Base-by-base conservation (phyloP, 495 filamentous ascomycete species). In the Copromyces sp. region DNA sequence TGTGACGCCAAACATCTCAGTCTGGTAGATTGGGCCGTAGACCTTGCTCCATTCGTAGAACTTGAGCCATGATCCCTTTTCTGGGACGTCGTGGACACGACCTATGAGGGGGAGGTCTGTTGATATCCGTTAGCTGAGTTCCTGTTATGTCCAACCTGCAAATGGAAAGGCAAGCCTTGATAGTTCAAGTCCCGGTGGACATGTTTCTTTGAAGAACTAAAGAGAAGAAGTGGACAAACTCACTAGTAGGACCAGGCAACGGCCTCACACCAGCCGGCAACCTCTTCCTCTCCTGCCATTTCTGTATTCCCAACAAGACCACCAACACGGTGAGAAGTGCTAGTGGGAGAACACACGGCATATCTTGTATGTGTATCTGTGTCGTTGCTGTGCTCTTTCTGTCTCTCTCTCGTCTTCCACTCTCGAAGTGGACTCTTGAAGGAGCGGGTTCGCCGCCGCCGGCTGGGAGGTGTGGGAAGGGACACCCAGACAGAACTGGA, bases 1-100 rank as follows among this genome's bases (percentile, higher is more conserved):
- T 20, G 83, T 83, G 59, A 81, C 82, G 14, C 87, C 87, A 40
- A 87, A 88, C 14, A 89, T 83, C 68, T 88, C 81, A 20, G 87
- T 82, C 73, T 88, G 83, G 76, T 89, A 91, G 47, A 92, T 87
- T 4, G 88, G 87, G 0, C 90, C 90, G 75, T 89, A 91, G 72
- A 85, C 78, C 65, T 87, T 83, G 53, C 83, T 84, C 90, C 90
- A 92, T 74, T 88, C 86, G 47, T 87, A 82, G 71, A 91, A 89
- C 76, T 90, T 87, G 42, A 86, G 74, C 83, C 86, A 90, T 9
- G 85, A 78, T 20, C 78, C 75, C 24, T 86, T 78, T 39, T 78
- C 75, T 2, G 88, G 89, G 4, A 90, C 74, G 74, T 90, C 88
- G 71, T 87, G 87, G 4, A 90, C 79, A 17, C 87, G 86, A 38